These are phyloP conservation scores for Saprolegnia diclina DNA, from an alignment of 352 stramenopile genomes.

Conservation along the genomic window DNA sequence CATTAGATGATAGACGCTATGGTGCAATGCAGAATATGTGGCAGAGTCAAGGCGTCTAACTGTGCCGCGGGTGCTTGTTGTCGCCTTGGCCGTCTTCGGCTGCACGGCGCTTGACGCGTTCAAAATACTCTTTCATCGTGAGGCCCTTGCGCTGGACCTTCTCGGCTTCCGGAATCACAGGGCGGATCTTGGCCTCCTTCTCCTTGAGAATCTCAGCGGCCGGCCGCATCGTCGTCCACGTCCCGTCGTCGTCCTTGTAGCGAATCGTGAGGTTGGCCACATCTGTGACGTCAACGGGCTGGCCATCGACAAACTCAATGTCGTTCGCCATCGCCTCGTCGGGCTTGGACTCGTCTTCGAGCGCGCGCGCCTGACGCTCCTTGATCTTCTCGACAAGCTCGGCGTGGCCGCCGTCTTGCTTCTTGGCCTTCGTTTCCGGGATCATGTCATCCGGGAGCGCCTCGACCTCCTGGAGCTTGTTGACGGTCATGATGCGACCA, in stretches of 20 bases:
- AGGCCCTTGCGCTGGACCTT: slow-evolving; percentile 73
- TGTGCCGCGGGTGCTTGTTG: neutral
- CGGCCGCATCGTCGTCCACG: slow-evolving; percentile 75
- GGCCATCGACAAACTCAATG: slow-evolving; percentile 61
- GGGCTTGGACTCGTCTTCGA: slow-evolving; percentile 32
- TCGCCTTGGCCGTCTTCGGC: neutral
- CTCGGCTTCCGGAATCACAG: slow-evolving; percentile 51
- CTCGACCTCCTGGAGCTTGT: slow-evolving; percentile 80
- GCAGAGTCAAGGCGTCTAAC: neutral
- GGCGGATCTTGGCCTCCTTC: slow-evolving; percentile 49
- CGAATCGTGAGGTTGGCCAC: slow-evolving; percentile 70
- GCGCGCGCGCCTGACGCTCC: slow-evolving; percentile 39
- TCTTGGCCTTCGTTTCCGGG: slow-evolving; percentile 16
- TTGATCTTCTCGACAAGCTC: slow-evolving; percentile 49
- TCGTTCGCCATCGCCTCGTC: slow-evolving; percentile 36
- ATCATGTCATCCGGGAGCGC: slow-evolving; percentile 71
- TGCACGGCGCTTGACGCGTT: slow-evolving; percentile 44
- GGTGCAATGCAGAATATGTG: too few relatives aligned
- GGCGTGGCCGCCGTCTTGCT: slow-evolving; percentile 28
- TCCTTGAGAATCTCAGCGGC: slow-evolving; percentile 75
- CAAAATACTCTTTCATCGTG: slow-evolving; percentile 82
- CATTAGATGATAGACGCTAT: too few relatives aligned
- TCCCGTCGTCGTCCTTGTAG: slow-evolving; percentile 76
- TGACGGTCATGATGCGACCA: slow-evolving; percentile 76
- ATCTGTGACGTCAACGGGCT: slow-evolving; percentile 56